Conservation (phyloP, 306 rosid species). For the Leucaena leucocephala region DNA sequence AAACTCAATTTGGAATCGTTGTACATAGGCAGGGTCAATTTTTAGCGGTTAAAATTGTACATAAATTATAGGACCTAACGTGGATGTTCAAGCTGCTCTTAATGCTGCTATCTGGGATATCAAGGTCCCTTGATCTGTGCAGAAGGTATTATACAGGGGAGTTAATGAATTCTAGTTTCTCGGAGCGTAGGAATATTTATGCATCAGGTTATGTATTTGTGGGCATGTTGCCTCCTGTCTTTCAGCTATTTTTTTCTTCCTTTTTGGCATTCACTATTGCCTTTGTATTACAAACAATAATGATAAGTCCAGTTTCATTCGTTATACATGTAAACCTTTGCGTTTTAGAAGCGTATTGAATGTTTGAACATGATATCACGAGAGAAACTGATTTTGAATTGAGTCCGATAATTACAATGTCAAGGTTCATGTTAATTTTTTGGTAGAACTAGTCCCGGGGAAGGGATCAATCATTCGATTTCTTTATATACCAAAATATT, state of each 20-base stretch:
- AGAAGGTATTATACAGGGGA: conserved; percentile 26
- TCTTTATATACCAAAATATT: not conserved
- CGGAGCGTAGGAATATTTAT: not conserved
- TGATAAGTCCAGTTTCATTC: conserved; percentile 16
- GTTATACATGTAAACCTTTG: not conserved
- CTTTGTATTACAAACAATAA: not conserved
- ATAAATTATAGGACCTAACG: conserved; percentile 36
- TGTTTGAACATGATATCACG: not conserved
- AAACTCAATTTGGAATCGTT: conserved; percentile 28
- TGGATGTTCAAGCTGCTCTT: conserved; percentile 17
- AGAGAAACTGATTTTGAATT: not conserved
- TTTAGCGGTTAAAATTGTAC: conserved; percentile 51
- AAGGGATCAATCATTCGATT: not conserved
- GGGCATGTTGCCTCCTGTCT: not conserved
- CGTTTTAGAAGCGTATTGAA: not conserved
- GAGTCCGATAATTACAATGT: not conserved
- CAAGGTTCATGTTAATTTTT: not conserved
- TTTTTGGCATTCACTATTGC: not conserved
- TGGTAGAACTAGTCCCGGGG: not conserved
- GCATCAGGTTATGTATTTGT: not conserved
- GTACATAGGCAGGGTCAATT: conserved; percentile 55
- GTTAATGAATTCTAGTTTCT: conserved; percentile 16
- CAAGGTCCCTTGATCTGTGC: conserved; percentile 36
- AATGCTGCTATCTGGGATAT: not conserved
- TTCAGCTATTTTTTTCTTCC: not conserved